Evolutionary conservation across 2,329 filamentous ascomycete genomes (phyloP).

Genomic region (Fusarium nanum): DNA sequence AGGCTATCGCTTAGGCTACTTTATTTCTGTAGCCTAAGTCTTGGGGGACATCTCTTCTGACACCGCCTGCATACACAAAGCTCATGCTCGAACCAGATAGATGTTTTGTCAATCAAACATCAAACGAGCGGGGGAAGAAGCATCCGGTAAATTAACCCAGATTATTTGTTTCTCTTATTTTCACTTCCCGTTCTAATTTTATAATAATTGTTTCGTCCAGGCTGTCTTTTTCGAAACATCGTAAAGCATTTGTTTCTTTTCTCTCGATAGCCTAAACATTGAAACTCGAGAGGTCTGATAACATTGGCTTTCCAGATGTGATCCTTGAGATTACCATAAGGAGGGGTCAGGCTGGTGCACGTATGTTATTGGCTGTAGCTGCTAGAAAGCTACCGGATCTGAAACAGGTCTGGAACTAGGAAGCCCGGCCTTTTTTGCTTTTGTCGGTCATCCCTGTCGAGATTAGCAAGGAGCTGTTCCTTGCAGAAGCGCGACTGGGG

Average conservation of each 20-base stretch:
- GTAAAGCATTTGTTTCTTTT: slow-evolving; percentile 11
- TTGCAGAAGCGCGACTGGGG: slow-evolving; percentile 32
- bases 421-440: slow-evolving; percentile 6
- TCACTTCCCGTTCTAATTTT: slow-evolving; percentile 13
- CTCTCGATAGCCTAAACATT: slow-evolving; percentile 10
- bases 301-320: neutral
- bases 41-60: too few relatives aligned
- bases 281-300: slow-evolving; percentile 1
- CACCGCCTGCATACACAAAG: neutral
- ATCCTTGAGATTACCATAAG: slow-evolving; percentile 15
- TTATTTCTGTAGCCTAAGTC: too few relatives aligned
- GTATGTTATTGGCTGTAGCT: slow-evolving; percentile 25
- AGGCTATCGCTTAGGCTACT: too few relatives aligned
- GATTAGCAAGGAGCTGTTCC: slow-evolving; percentile 32
- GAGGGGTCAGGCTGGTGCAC: neutral
- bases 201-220: slow-evolving; percentile 18
- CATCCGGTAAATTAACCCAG: neutral
- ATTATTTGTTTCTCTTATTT: slow-evolving; percentile 1
- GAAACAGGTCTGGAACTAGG: slow-evolving; percentile 38
- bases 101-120: slow-evolving; percentile 26
- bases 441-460: slow-evolving; percentile 16
- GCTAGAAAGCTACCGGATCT: slow-evolving; percentile 22
- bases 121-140: slow-evolving; percentile 19
- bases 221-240: slow-evolving; percentile 8
- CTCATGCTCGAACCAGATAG: slow-evolving; percentile 21